These are phyloP conservation scores for Mucor plumbeus DNA, from an alignment of 371 early-diverging fungal species.

Conservation along the genomic window DNA sequence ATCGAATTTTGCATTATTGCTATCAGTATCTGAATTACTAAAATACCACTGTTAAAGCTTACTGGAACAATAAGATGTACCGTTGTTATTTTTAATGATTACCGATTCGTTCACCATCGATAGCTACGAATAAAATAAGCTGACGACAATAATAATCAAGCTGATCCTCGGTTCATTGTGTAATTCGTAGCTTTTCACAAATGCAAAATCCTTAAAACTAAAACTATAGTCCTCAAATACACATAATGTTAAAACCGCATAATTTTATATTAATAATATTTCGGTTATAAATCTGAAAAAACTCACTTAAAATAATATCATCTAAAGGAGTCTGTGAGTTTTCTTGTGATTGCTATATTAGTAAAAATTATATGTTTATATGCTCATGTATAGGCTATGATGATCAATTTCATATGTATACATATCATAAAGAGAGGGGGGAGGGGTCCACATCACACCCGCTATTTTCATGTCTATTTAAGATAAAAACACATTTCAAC, in stretches of 20 bases:
- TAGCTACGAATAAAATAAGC: background rate
- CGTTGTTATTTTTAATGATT: background rate
- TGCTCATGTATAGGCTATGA: background rate
- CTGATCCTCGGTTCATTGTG: background rate
- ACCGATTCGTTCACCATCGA: background rate
- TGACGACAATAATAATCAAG: slow-evolving; percentile 10
- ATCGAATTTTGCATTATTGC: no score
- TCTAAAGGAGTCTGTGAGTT: background rate
- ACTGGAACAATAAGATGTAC: background rate
- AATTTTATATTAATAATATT: background rate
- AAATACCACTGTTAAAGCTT: background rate
- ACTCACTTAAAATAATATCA: background rate
- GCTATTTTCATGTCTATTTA: slow-evolving; percentile 2
- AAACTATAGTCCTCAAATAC: background rate
- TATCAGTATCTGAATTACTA: no score
- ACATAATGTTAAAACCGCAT: background rate
- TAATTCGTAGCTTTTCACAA: background rate
- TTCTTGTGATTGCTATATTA: background rate
- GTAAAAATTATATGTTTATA: background rate
- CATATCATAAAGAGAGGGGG: background rate
- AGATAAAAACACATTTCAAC: background rate
- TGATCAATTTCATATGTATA: slow-evolving; percentile 11
- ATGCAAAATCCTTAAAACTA: background rate
- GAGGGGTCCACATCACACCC: background rate
- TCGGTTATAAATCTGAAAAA: background rate